Evolutionary conservation across 2,329 filamentous ascomycete species (phyloP), one percentile per base, ranked within the genome.

Genomic region (Raffaelea ambrosiae): DNA sequence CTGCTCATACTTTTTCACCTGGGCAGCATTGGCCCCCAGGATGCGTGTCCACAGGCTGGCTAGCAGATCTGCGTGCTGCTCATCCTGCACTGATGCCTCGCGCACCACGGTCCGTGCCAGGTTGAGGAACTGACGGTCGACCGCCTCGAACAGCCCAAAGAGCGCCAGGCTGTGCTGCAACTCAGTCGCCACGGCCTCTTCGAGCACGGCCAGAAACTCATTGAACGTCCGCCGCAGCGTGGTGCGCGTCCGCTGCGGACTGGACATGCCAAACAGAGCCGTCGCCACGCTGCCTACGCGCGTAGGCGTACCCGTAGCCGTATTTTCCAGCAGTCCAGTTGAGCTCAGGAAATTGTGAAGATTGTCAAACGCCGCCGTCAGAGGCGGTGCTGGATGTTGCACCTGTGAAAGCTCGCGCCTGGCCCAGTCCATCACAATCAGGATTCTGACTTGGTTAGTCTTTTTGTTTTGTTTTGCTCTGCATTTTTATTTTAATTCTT

Each of bases 351-450:
- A 67, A 57, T 78, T 83, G 70, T 95, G 87, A 43, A 95, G 71
- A 61, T 94, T 95, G 64, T 88, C 86, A 61, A 89, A 88, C 40
- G 85, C 78, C 13, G 81, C 80, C 18, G 83, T 79, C 20, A 94
- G 68, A 2, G 76, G 78, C 14, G 51, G 42, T 4, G 77, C 74
- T 7, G 81, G 79, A 20, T 73, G 72, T 52, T 81, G 77, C 48
- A 93, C 70, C 41, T 82, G 81, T 51, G 81, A 74, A 14, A 97
- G 78, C 63, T 96, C 89, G 54, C 89, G 82, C 60, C 85, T 85
- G 14, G 88, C 87, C 91, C 91, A 96, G 61, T 95, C 88, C 89
- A 97, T 96, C 45, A 94, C 88, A 51, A 93, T 84, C 33, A 97
- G 75, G 55, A 96, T 95, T 51, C 85, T 84, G 8, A 2, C 19